phyloP scores from a whole-genome alignment of 108 stramenopile genomes.

The Cyclostephanos invisitatus region DNA sequence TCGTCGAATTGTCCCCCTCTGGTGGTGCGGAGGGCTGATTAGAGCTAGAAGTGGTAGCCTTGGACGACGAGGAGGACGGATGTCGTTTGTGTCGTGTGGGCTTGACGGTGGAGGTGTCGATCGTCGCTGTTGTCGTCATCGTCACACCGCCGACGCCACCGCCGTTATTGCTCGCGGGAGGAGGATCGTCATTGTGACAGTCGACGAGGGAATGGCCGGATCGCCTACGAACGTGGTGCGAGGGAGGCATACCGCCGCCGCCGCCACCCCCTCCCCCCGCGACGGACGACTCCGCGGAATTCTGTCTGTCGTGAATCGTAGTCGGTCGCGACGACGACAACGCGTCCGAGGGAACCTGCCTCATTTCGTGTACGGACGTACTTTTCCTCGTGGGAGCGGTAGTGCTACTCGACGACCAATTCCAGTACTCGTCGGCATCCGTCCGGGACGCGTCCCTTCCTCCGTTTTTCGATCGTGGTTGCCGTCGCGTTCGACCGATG shows the following conservation, averaged over 20 bases:
- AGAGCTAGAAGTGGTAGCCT: slow-evolving; percentile 10
- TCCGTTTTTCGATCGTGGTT: not conserved
- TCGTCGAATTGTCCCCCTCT: slow-evolving; percentile 37
- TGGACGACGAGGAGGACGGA: slow-evolving; percentile 36
- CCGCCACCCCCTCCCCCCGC: too few species aligned
- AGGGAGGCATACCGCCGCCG: not conserved
- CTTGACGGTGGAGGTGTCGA: slow-evolving; percentile 12
- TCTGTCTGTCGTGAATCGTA: too few species aligned
- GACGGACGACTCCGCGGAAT: too few species aligned
- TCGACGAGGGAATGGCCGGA: not conserved
- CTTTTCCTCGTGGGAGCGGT: not conserved
- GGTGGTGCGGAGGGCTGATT: not conserved
- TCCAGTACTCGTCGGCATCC: slow-evolving; percentile 18
- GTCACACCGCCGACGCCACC: not conserved
- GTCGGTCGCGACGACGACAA: not conserved
- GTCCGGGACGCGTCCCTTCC: not conserved
- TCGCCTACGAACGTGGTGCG: not conserved
- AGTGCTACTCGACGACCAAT: slow-evolving; percentile 8
- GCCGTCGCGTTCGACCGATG: not conserved
- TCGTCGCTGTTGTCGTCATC: not conserved
- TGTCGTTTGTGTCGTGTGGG: slow-evolving; percentile 14
- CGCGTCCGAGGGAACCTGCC: not conserved
- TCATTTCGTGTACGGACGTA: not conserved
- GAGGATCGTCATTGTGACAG: not conserved
- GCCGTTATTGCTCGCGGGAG: not conserved